These are phyloP conservation scores for Chaetomium cochliodes DNA, from an alignment of 495 filamentous ascomycete genomes.

Conservation along the genomic window DNA sequence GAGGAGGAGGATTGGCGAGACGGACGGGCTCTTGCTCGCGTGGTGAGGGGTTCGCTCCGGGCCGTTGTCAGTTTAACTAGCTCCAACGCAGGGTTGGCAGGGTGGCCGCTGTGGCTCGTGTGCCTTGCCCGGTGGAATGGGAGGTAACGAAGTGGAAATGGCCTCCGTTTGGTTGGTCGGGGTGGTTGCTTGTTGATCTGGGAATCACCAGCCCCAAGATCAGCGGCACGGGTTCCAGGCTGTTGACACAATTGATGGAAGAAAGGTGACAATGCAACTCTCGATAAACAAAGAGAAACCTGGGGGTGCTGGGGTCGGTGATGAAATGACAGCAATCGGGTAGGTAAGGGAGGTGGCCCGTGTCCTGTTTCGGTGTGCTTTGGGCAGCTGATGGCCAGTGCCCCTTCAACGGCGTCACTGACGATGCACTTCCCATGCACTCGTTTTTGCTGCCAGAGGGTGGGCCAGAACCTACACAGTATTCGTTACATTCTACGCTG, in stretches of 20 bases:
- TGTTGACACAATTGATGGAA: slow-evolving; percentile 18
- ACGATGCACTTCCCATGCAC: slow-evolving; percentile 1
- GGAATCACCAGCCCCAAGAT: slow-evolving; percentile 15
- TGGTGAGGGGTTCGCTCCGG: slow-evolving; percentile 27
- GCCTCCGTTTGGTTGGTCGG: slow-evolving; percentile 29
- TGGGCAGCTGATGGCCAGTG: slow-evolving; percentile 16
- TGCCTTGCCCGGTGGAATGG: slow-evolving; percentile 5
- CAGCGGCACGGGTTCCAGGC: slow-evolving; percentile 10
- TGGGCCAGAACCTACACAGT: neutral
- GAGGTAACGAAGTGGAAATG: slow-evolving; percentile 18
- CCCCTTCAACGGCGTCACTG: slow-evolving; percentile 6
- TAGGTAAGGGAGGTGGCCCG: no score
- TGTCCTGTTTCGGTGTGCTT: neutral
- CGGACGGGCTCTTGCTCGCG: slow-evolving; percentile 15
- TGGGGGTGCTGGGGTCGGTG: neutral
- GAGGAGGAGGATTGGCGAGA: slow-evolving; percentile 18
- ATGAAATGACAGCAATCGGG: neutral
- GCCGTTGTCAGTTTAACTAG: slow-evolving; percentile 23
- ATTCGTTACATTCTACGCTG: neutral
- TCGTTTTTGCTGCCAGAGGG: neutral
- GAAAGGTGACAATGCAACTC: slow-evolving; percentile 15
- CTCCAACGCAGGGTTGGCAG: slow-evolving; percentile 17
- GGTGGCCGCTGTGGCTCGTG: slow-evolving; percentile 4
- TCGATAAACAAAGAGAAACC: neutral
- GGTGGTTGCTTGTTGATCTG: neutral